Evolutionary conservation across 257 asterid species (phyloP), one percentile per base, ranked within the genome.

Genomic region (Scutellaria galericulata): DNA sequence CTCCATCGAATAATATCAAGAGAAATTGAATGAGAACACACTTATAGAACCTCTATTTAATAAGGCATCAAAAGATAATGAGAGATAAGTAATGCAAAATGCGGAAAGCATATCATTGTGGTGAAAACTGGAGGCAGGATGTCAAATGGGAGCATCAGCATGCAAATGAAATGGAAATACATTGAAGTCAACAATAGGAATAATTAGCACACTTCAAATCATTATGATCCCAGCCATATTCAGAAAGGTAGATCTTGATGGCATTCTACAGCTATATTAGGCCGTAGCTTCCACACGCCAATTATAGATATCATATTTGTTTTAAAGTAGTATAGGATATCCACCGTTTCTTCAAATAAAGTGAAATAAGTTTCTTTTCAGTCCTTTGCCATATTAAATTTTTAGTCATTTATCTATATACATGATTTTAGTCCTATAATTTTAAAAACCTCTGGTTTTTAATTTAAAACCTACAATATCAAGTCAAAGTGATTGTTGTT

Each of bases 101-200:
- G 70, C 5, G 31, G 48, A 13, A 51, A 48, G 39, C 40, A 12
- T 50, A 48, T 13, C 65, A 7, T 10, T 45, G 22, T n/a, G 57
- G 56, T 13, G 46, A 42, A 20, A 64, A 41, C 14, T 9, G 8
- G 48, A 65, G 54, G 22, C 76, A 71, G 20, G 57, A 56, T n/a
- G 56, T 42, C 59, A 66, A 77, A 60, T 14, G 37, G 64, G 64
- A 72, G 72, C 47, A 56, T 53, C 9, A 64, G 35, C 66, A 15
- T 18, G 44, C 27, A 24, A 2, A 24, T 1, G 2, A 67, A 56
- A 52, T 44, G 56, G 59, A 18, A 80, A 45, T 37, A 12, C 11
- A 7, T 42, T 60, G 68, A 39, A n/a, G 48, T 58, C 22, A 9
- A 70, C 48, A 51, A 46, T 10, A 31, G 12, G 67, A 31, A 58